Conservation (phyloP, 1,139 yeast genomes). For the Pichia sp. region DNA sequence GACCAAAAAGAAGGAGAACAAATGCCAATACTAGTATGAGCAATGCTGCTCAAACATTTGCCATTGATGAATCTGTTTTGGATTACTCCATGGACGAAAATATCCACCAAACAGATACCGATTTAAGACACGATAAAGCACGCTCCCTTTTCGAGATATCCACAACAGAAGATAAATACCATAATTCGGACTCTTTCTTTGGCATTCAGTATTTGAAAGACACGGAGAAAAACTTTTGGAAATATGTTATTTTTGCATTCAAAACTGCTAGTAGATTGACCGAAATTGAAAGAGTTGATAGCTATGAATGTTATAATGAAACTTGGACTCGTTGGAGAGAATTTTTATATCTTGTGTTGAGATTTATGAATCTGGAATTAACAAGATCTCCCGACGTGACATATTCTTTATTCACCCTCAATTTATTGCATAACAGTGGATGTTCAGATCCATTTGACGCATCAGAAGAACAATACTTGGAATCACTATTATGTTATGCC, state of each 20-base stretch:
- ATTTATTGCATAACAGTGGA: constrained; percentile 2
- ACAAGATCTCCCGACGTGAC: neutral
- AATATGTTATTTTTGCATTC: constrained; percentile 17
- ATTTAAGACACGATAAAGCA: constrained; percentile 9
- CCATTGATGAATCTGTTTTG: constrained; percentile 4
- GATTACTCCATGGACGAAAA: constrained; percentile 12
- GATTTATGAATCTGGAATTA: constrained; percentile 13
- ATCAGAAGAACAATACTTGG: neutral
- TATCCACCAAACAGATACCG: neutral
- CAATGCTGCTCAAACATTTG: neutral
- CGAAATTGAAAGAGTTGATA: constrained; percentile 10
- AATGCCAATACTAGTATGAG: neutral
- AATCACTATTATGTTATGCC: constrained; percentile 5
- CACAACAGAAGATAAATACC: constrained; percentile 11
- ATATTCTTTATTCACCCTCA: constrained; percentile 3
- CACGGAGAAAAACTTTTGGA: constrained; percentile 16
- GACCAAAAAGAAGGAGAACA: constrained; percentile 4
- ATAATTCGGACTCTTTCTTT: constrained; percentile 4
- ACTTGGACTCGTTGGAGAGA: constrained; percentile 19
- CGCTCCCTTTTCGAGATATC: constrained; percentile 14
- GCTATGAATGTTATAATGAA: constrained; percentile 10
- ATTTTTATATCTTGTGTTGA: constrained; percentile 5
- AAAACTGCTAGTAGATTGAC: constrained; percentile 15
- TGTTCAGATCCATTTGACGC: neutral
- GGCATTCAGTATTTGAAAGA: constrained; percentile 11